Base-by-base conservation (phyloP, 805 yeast species). In the Saturnispora galanensis region DNA sequence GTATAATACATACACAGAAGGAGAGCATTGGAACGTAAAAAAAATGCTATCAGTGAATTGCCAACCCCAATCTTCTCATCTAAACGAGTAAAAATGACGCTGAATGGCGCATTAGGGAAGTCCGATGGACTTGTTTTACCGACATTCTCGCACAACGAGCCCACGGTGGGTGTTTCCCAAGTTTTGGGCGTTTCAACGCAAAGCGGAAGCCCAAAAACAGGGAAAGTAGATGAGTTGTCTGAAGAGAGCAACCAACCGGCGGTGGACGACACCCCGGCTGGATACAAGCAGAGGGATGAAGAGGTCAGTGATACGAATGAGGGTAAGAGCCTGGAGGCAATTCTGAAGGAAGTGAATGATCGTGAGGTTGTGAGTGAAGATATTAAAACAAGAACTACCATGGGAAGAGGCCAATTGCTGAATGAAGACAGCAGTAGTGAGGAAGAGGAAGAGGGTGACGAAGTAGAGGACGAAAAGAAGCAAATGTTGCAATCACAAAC, bases 101-200 rank as follows among this genome's bases (percentile, higher is more conserved):
- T 46, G 7, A 42, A 45, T 35, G 39, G 35, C 9, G 31, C 51
- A n/a, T 42, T 45, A 12, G 31, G 38, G 11, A 34, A 36, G 13
- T 36, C 39, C 3, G 35, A 32, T 13, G 53, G 55, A 3, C 45
- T 52, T 21, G 41, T 47, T 2, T 40, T 52, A 8, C 52, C 55
- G 8, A 47, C 54, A 0, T 42, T 52, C 26, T 31, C 47, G n/a
- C 17, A 42, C 13, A 42, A 41, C 3, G 45, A 47, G 29, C 55
- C 55, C 7, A 47, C 50, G 6, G 54, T 51, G 10, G 12, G 48
- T 8, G 18, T 52, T 1, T 51, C 55, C 7, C 38, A 31, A 31
- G 36, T 43, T 16, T 37, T 38, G 1, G 41, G 46, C 13, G 47
- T 38, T 26, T 35, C 47, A 13, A 35, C 37, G 15, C 18, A 16